Evolutionary conservation across 1,284 basidiomycete species (phyloP).

Genomic region (Ceratobasidium papillatum): DNA sequence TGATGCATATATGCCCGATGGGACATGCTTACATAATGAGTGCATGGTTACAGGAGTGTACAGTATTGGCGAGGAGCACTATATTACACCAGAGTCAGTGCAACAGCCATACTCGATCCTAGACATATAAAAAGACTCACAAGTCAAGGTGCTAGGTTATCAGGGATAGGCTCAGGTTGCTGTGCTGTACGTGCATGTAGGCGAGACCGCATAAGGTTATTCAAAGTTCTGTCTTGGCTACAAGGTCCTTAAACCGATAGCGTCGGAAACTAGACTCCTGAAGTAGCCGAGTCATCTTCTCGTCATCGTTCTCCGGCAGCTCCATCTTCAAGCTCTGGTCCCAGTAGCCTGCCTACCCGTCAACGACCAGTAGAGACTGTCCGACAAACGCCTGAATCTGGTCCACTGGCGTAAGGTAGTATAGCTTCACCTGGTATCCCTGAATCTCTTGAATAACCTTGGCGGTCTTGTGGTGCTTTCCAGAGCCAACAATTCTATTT

Average conservation of each 20-base stretch:
- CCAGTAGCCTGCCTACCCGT: constrained; percentile 73
- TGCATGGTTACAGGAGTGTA: too few relatives aligned
- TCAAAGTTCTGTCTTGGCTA: too few relatives aligned
- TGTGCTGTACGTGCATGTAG: too few relatives aligned
- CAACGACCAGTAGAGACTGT: constrained; percentile 74
- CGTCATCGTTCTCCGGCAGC: constrained; percentile 91
- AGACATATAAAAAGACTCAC: too few relatives aligned
- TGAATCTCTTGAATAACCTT: constrained; percentile 97
- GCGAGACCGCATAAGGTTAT: too few relatives aligned
- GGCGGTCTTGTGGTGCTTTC: constrained; percentile 91
- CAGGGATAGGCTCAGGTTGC: too few relatives aligned
- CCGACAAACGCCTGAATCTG: constrained; percentile 80
- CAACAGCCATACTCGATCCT: too few relatives aligned
- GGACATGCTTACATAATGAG: not conserved
- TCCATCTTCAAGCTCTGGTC: constrained; percentile 85
- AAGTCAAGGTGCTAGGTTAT: too few relatives aligned
- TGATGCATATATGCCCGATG: not conserved
- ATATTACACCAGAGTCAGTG: too few relatives aligned
- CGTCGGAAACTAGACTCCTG: constrained; percentile 91
- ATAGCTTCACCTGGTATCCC: constrained; percentile 91
- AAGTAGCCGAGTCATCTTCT: constrained; percentile 88
- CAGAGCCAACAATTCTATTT: constrained; percentile 92
- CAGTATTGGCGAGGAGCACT: too few relatives aligned
- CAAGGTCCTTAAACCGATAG: too few relatives aligned
- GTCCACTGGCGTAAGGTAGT: constrained; percentile 81